A percentile compares a stretch with the other conserved stretches of the same genome.
phyloP scores from a whole-genome alignment of 225 moss, liverwort and hornwort species.

The Marchantia polymorpha region DNA sequence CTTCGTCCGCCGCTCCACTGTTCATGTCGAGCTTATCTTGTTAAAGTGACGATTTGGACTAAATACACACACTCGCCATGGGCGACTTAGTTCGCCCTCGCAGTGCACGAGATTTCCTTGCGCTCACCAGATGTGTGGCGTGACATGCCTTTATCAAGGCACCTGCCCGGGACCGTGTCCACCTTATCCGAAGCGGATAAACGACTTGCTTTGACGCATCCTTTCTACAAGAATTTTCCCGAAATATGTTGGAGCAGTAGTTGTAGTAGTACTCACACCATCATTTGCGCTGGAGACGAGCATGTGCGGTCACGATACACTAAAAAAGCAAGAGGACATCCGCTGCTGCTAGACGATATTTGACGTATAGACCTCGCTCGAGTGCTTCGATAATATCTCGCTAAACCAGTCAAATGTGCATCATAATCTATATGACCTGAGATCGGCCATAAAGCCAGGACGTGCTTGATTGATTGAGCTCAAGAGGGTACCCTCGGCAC shows the following conservation, averaged over 20 bases:
- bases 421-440: no score
- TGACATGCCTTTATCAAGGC: background rate
- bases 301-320: background rate
- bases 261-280: background rate
- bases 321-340: background rate
- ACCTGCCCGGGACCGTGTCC: background rate
- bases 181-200: conserved; percentile 1
- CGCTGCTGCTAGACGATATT: background rate
- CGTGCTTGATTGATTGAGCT: no score
- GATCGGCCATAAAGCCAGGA: no score
- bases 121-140: background rate
- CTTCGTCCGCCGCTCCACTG: background rate
- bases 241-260: background rate
- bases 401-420: no score
- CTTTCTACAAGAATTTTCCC: background rate
- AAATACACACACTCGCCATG: background rate
- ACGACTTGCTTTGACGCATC: background rate
- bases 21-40: background rate
- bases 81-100: background rate
- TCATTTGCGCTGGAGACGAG: background rate
- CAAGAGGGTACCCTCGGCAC: no score
- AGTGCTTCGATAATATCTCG: no score
- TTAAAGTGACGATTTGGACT: background rate
- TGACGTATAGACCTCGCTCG: background rate
- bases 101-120: background rate